Percentiles rank a stretch among this genome's conserved stretches.
These are phyloP conservation scores for Metschnikowia corniflorae DNA, from an alignment of 805 yeast species.

Conservation along the genomic window DNA sequence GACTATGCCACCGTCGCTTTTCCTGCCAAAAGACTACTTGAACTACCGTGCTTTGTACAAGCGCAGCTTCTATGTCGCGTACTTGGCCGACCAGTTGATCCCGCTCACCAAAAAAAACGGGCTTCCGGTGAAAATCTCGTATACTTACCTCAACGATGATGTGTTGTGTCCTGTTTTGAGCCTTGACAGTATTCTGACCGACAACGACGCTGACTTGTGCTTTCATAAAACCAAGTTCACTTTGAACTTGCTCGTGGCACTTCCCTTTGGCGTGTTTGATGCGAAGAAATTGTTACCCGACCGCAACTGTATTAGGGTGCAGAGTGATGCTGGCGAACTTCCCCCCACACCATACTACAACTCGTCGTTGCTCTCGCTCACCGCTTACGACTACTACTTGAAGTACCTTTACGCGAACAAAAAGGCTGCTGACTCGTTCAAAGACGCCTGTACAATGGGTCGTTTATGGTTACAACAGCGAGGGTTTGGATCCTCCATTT, in stretches of 20 bases:
- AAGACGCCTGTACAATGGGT: constrained; percentile 84
- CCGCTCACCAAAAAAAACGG: constrained; percentile 50
- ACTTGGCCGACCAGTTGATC: constrained; percentile 63
- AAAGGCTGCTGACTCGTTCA: constrained; percentile 74
- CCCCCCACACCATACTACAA: constrained; percentile 89
- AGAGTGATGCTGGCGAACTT: constrained; percentile 38
- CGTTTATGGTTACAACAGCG: constrained; percentile 88
- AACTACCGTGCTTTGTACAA: constrained; percentile 89
- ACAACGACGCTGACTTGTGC: constrained; percentile 47
- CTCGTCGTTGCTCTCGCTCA: constrained; percentile 68
- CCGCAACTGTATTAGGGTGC: constrained; percentile 77
- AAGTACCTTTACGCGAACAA: constrained; percentile 73
- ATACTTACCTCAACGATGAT: constrained; percentile 73
- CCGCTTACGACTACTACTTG: constrained; percentile 65
- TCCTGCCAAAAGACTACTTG: constrained; percentile 84
- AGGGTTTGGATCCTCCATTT: constrained; percentile 63
- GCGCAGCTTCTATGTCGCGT: constrained; percentile 82
- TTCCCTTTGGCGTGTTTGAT: constrained; percentile 70
- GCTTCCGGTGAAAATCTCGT: constrained; percentile 58
- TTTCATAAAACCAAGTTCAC: constrained; percentile 66
- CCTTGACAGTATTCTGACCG: constrained; percentile 53
- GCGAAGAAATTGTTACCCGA: constrained; percentile 72
- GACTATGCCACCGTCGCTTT: constrained; percentile 72
- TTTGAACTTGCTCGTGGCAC: constrained; percentile 69
- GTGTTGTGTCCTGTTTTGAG: constrained; percentile 69